Base-by-base conservation (phyloP, 2,329 filamentous ascomycete genomes). In the Penicillium italicum region DNA sequence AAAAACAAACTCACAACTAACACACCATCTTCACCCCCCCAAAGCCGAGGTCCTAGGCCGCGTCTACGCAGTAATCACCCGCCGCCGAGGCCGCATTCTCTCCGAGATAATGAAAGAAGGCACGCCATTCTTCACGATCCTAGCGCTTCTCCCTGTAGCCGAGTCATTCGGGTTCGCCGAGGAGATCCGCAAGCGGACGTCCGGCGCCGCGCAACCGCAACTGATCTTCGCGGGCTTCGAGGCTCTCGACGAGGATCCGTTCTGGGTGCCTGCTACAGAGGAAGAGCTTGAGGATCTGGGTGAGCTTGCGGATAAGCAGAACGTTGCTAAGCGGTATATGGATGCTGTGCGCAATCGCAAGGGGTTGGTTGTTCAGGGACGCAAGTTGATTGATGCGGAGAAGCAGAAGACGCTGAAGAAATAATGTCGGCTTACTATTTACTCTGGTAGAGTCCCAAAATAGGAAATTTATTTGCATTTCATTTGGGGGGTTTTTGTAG, bases 1-100 rank as follows among this genome's bases (percentile, higher is more conserved):
- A 24, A 31, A 43, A 45, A 3, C 18, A 20, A 40, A 36, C 45
- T 30, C 43, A 58, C 47, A n/a, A 50, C 42, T 58, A 48, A 61
- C 53, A 59, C 57, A 61, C 59, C 60, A 71, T 48, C 43, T 24
- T 30, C 14, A 22, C 18, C 11, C 41, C 11, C 41, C 16, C 45
- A 72, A 65, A 85, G 86, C 92, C 66, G 94, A 97, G 74, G 94
- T 97, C 40, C 85, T 99, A 5, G 94, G 94, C 22, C 87, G 91
- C 30, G 94, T 97, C 33, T 99, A 99, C 79, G 90, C 90, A 63
- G 93, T 97, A n/a, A 86, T 99, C n/a, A 97, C 93, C 31, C 88
- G 93, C 1, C 89, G 94, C 5, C 87, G 92, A 33, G 94, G 94
- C 26, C 88, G 87, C 36, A 95, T 99, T 50, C 84, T 96, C 22